Evolutionary conservation across 2,329 filamentous ascomycete species (phyloP), one percentile per base, ranked within the genome.

Genomic region (Neonectria magnoliae): DNA sequence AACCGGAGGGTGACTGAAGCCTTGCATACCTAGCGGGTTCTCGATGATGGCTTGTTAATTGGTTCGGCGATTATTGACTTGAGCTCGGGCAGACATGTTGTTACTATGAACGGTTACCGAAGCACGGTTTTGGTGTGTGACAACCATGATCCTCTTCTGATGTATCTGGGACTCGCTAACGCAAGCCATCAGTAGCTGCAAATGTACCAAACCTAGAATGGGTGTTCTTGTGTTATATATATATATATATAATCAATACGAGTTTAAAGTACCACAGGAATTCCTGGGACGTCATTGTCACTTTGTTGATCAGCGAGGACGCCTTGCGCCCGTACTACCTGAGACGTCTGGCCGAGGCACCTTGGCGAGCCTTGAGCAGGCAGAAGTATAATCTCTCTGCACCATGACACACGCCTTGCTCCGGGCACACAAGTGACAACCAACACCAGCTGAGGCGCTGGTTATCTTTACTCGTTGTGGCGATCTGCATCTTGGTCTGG

Each of bases 31-130:
- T 42, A 81, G 63, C 3, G 79, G 77, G 45, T 79, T 81, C 53
- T 80, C 79, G 22, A 81, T 80, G 42, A 80, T 68, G 8, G 76
- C 76, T 31, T 75, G 73, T 53, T 76, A 74, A 47, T 79, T 79
- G 25, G 72, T 68, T 16, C 73, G 74, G 57, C 77, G 73, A 48
- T 68, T 73, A 11, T 69, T 62, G 2, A 73, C 70, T 52, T 77
- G 75, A 14, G 63, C 62, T 16, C 36, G 18, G 6, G 36, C 2
- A 18, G 59, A 44, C 29, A 55, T 41, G 3, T 22, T 14, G 11
- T n/a, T 29, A 20, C 3, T 20, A 31, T 33, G 42, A 5, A 22
- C 29, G 9, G 33, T 42, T 14, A 11, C 63, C 56, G 38, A 73
- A 58, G 10, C 66, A 9, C 22, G 44, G 22, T 31, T 53, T 6